Base-by-base conservation (phyloP, 108 stramenopile species). In the Nitzschia palea region DNA sequence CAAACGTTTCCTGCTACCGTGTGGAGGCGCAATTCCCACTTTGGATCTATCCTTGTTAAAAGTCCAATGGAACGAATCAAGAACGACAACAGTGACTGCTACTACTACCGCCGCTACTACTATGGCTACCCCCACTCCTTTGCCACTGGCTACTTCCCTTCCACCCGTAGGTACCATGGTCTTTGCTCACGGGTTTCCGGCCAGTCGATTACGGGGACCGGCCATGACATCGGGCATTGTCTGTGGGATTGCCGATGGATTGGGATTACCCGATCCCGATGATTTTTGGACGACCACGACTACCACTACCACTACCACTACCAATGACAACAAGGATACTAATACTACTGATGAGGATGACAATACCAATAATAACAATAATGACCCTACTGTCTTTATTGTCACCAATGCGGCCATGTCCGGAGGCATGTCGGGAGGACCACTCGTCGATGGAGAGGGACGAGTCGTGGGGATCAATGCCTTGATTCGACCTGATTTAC, bases 151-250 rank as follows among this genome's bases (percentile, higher is more conserved):
- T 14, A 76, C 58, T 0, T 68, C 63, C 10, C 62, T 51, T 32
- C 77, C 74, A 20, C 74, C 70, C 44, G 74, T 79, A 56, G 81
- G 81, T 22, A 79, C 77, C 45, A 62, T 69, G 12, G 65, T 73
- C 28, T 82, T 75, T 64, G 60, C 77, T 18, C 73, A 74, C 47
- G 81, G 81, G 50, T 82, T 79, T 70, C 81, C 81, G 55, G 78
- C 76, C 58, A 69, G 78, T 48, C 64, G 65, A 8, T 52, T 82
- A 31, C 76, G 74, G 25, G 78, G 78, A 30, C 81, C 77, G 17
- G 78, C 81, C 5, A 82, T 82, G 81, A 82, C 81, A 6, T 79
- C 74, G 12, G 81, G 81, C 18, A 79, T 82, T 57, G 70, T 82
- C 43, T 79, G 77, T 53, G 77, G 77, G 29, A 76, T 77, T 15